These are phyloP conservation scores for Blastocladiella emersonii DNA, from an alignment of 371 early-diverging fungal genomes.

Conservation along the genomic window DNA sequence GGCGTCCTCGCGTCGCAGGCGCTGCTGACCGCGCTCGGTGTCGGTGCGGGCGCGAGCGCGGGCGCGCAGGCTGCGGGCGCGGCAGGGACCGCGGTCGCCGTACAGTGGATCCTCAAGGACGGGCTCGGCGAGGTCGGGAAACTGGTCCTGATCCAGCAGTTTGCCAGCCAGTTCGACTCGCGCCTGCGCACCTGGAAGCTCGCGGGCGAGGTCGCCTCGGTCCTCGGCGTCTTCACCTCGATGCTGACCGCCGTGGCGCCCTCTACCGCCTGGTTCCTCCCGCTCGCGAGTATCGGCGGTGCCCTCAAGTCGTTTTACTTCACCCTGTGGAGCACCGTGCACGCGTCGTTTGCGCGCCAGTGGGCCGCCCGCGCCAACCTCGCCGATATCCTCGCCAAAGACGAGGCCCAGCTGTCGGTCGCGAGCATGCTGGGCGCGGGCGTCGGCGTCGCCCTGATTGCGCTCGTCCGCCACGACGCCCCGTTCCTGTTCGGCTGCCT, in stretches of 20 bases:
- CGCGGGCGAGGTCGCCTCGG: neutral
- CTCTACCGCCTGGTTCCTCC: neutral
- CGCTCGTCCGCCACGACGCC: neutral
- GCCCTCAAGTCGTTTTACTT: neutral
- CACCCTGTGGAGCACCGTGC: neutral
- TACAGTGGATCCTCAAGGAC: neutral
- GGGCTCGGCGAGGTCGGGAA: neutral
- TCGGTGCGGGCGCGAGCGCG: neutral
- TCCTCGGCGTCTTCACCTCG: neutral
- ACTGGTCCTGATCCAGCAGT: neutral
- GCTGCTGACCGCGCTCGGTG: neutral
- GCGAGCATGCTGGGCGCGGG: neutral
- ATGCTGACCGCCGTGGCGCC: neutral
- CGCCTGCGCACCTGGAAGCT: neutral
- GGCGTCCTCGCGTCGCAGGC: neutral
- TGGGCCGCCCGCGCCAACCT: neutral
- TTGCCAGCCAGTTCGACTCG: neutral
- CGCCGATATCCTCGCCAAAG: neutral
- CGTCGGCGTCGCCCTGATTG: neutral
- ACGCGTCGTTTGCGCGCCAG: neutral
- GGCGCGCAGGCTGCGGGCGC: neutral
- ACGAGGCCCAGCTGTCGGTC: neutral
- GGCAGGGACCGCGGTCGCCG: neutral
- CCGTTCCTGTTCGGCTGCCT: neutral
- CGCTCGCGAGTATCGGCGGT: neutral